Conservation (phyloP, 805 yeast species). For the Zygosaccharomyces siamensis region DNA sequence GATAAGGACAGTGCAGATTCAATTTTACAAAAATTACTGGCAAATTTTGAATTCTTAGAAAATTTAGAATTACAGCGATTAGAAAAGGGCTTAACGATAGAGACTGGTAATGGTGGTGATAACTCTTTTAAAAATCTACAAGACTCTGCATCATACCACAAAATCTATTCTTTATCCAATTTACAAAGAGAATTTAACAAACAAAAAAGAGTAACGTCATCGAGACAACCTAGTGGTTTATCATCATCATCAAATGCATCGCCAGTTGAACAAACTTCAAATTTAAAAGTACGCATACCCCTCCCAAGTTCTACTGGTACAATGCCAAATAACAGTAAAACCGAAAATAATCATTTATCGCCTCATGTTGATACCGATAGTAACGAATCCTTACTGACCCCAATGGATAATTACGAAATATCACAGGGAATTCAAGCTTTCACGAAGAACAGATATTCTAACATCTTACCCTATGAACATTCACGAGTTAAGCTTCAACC, state of each 20-base stretch:
- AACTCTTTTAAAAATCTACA: constrained; percentile 6
- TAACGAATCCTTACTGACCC: constrained; percentile 26
- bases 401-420: constrained; percentile 37
- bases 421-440: constrained; percentile 75
- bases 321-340: not conserved
- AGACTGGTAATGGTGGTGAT: not conserved
- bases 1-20: constrained; percentile 18
- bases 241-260: constrained; percentile 9
- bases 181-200: constrained; percentile 23
- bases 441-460: constrained; percentile 76
- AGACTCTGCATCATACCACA: constrained; percentile 20
- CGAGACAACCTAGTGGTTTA: not conserved
- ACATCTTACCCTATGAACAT: constrained; percentile 81
- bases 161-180: constrained; percentile 24
- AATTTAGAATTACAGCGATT: constrained; percentile 31
- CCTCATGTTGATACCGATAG: constrained; percentile 15
- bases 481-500: constrained; percentile 56
- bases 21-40: constrained; percentile 27
- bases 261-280: constrained; percentile 1
- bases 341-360: constrained; percentile 3
- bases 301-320: constrained; percentile 2
- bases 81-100: constrained; percentile 23
- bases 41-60: constrained; percentile 36
- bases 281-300: constrained; percentile 8
- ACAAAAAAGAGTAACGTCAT: constrained; percentile 6